Percentiles rank a stretch among this genome's conserved stretches.
These are phyloP conservation scores for Rubus parviflorus DNA, from an alignment of 306 rosid species.

Conservation along the genomic window DNA sequence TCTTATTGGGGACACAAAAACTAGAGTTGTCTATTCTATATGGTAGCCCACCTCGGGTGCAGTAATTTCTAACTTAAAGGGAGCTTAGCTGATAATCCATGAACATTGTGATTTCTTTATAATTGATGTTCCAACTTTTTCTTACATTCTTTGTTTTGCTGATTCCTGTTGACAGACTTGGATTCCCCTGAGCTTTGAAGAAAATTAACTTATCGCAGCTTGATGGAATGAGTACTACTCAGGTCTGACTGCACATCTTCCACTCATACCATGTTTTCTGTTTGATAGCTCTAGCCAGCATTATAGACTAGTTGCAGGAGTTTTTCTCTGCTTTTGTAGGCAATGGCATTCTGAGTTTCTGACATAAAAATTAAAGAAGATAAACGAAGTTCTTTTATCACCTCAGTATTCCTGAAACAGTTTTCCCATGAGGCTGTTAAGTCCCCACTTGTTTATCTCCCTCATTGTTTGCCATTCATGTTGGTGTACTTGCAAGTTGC, in stretches of 20 bases:
- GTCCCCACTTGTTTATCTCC: constrained; percentile 16
- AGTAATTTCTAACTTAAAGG: constrained; percentile 13
- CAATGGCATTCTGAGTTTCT: not conserved
- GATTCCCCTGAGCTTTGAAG: not conserved
- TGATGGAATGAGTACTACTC: not conserved
- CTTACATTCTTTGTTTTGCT: not conserved
- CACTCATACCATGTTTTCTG: constrained; percentile 14
- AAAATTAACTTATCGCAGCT: not conserved
- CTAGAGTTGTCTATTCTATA: constrained; percentile 15
- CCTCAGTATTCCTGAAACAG: not conserved
- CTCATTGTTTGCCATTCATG: constrained; percentile 14
- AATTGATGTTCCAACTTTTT: not conserved
- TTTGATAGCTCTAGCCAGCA: not conserved
- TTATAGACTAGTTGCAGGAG: not conserved
- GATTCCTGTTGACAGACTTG: not conserved
- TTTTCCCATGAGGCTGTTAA: not conserved
- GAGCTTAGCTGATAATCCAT: constrained; percentile 20
- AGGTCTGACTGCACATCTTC: constrained; percentile 1
- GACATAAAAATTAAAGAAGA: not conserved
- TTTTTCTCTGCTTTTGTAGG: not conserved
- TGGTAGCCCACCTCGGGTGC: constrained; percentile 19
- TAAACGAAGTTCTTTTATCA: not conserved
- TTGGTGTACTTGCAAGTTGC: not conserved
- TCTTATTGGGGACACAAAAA: constrained; percentile 18
- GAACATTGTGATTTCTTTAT: not conserved